Evolutionary conservation across 2,329 filamentous ascomycete genomes (phyloP).

Genomic region (Beauveria medogensis): DNA sequence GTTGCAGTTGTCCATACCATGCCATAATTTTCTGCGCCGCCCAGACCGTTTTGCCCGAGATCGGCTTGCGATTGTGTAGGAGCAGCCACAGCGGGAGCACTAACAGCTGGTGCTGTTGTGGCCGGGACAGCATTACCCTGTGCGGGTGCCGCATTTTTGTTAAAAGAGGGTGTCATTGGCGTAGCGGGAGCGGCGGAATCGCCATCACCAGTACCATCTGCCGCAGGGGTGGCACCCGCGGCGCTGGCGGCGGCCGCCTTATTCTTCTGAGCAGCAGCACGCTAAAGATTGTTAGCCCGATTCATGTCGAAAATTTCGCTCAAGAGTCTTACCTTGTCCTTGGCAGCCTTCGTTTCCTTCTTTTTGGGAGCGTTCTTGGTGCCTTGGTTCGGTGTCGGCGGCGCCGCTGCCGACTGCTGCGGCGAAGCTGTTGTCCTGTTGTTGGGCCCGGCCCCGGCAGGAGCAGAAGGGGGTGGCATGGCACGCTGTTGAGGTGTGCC

Average conservation of each 20-base stretch:
- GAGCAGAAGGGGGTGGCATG: slow-evolving; percentile 60
- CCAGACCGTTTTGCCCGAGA: slow-evolving; percentile 37
- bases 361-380: slow-evolving; percentile 73
- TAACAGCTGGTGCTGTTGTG: slow-evolving; percentile 20
- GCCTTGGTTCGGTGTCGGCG: slow-evolving; percentile 66
- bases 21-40: slow-evolving; percentile 35
- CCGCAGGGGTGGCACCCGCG: slow-evolving; percentile 47
- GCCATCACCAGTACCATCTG: slow-evolving; percentile 46
- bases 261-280: slow-evolving; percentile 20
- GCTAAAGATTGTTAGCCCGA: slow-evolving; percentile 38
- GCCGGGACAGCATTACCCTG: slow-evolving; percentile 22
- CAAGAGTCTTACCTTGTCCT: slow-evolving; percentile 53
- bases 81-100: slow-evolving; percentile 28
- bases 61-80: slow-evolving; percentile 39
- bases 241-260: slow-evolving; percentile 27
- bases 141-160: slow-evolving; percentile 35
- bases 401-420: slow-evolving; percentile 56
- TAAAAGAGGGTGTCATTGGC: slow-evolving; percentile 53
- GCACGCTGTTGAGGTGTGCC: slow-evolving; percentile 65
- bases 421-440: slow-evolving; percentile 52
- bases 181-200: slow-evolving; percentile 55
- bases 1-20: slow-evolving; percentile 32
- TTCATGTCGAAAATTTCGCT: too few species aligned
- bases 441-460: slow-evolving; percentile 38
- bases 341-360: slow-evolving; percentile 58